These are phyloP conservation scores for Boletus rex-veris DNA, from an alignment of 768 basidiomycete species.

Conservation along the genomic window DNA sequence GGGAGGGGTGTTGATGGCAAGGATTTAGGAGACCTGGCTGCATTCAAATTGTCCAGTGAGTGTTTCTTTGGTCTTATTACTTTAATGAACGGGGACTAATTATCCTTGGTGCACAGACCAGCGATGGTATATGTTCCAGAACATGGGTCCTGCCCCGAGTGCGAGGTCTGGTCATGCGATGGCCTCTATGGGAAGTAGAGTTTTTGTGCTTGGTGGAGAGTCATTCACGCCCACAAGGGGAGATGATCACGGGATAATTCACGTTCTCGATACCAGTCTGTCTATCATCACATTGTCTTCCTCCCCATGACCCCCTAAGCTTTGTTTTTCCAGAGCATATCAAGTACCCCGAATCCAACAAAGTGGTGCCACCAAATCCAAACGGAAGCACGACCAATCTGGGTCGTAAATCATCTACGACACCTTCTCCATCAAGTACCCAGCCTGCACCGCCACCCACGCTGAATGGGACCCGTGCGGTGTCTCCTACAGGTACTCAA, in stretches of 20 bases:
- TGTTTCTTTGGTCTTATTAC: neutral
- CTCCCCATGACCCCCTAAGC: conserved; percentile 3
- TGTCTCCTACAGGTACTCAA: conserved; percentile 56
- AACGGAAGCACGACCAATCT: conserved; percentile 30
- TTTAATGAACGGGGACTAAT: conserved; percentile 12
- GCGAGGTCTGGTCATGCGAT: conserved; percentile 98
- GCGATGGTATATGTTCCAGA: conserved; percentile 99
- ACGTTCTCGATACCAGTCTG: conserved; percentile 93
- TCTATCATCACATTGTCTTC: conserved; percentile 16
- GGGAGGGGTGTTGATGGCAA: conserved; percentile 96
- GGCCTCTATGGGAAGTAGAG: conserved; percentile 84
- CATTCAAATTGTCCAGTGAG: conserved; percentile 96
- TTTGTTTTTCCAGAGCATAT: conserved; percentile 63
- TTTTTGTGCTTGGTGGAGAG: conserved; percentile 95
- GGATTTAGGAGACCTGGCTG: conserved; percentile 90
- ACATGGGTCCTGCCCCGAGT: conserved; percentile 95
- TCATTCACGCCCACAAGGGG: conserved; percentile 67
- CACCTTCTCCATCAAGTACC: conserved; percentile 30
- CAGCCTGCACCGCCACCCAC: conserved; percentile 29
- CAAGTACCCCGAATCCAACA: conserved; percentile 79
- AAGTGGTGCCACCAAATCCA: conserved; percentile 35
- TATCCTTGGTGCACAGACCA: conserved; percentile 55
- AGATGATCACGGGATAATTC: conserved; percentile 81
- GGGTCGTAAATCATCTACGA: conserved; percentile 48
- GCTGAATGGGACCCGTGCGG: conserved; percentile 45